A percentile compares a stretch with the other conserved stretches of the same genome.
Evolutionary conservation across 2,329 filamentous ascomycete genomes (phyloP).

Genomic region (Sarocladiaceae sp.): DNA sequence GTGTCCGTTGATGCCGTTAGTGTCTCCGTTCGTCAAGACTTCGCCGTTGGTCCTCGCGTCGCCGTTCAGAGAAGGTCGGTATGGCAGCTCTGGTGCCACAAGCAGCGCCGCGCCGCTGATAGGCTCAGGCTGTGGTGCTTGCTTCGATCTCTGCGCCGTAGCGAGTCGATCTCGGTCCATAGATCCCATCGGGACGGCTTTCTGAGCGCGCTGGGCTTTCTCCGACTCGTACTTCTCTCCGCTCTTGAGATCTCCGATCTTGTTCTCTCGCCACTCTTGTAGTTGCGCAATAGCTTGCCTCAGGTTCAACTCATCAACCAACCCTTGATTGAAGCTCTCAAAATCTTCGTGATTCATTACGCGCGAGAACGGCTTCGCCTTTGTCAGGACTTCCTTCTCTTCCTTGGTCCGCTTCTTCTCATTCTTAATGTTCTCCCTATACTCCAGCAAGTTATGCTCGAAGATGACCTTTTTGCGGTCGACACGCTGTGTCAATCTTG

Average conservation of each 20-base stretch:
- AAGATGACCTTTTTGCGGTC: conserved; percentile 97
- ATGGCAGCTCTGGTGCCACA: conserved; percentile 72
- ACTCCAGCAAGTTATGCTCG: conserved; percentile 89
- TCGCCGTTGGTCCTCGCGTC: conserved; percentile 26
- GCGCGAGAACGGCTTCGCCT: conserved; percentile 90
- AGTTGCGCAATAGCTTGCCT: conserved; percentile 85
- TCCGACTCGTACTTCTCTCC: conserved; percentile 93
- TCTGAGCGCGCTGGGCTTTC: conserved; percentile 72
- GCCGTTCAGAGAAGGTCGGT: conserved; percentile 30
- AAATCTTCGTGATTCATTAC: conserved; percentile 97
- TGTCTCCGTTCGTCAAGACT: conserved; percentile 42
- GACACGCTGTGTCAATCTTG: conserved; percentile 80
- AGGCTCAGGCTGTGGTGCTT: conserved; percentile 62
- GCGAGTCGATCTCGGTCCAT: conserved; percentile 80
- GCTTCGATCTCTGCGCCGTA: conserved; percentile 64
- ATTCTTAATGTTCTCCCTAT: conserved; percentile 80
- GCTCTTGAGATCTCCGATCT: conserved; percentile 77
- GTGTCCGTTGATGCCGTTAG: conserved; percentile 43
- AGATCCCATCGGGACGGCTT: conserved; percentile 66
- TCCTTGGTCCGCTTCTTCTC: conserved; percentile 98
- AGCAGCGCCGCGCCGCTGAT: conserved; percentile 71
- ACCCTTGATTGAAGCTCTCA: conserved; percentile 74
- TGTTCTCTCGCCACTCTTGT: conserved; percentile 86
- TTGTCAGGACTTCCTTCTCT: conserved; percentile 84
- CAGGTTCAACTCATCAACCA: conserved; percentile 88